Evolutionary conservation across 1,284 basidiomycete genomes (phyloP), one percentile per base, ranked within the genome.

Genomic region (Schizophyllum commune): DNA sequence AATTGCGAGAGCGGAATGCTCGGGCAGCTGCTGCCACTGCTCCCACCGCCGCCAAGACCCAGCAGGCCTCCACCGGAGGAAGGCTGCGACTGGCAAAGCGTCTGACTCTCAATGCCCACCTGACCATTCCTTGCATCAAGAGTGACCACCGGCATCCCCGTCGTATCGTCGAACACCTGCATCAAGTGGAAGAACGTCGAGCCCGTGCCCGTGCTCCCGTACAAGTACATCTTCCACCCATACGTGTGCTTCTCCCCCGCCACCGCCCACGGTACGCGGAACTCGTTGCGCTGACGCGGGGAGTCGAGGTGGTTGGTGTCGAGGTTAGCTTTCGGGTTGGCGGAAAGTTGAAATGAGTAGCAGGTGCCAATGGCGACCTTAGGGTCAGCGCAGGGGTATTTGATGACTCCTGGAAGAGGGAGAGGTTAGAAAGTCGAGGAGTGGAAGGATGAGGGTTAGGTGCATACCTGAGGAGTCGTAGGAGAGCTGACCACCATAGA

Each of bases 171-270:
- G 32, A 67, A 65, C 4, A 67, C 58, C 58, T 67, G 66, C 65
- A 67, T 66, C 39, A 67, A 60, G 22, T 67, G 66, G 62, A 67
- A 67, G 61, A 67, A 67, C 11, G 57, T 52, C 17, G 27, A 60
- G 13, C 56, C 55, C 15, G 66, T 63, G 4, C 63, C 65, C 9
- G 61, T 62, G 9, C 34, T 51, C 11, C 55, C 17, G 32, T 56
- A 56, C 22, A 60, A 55, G 55, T 60, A 56, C 21, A 56, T 33
- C 32, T 57, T 60, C 59, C 59, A 60, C 2, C 55, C 32, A 21
- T 60, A 60, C 19, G 59, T 32, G 34, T 56, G 56, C 39, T 54
- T 51, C 22, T 54, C 55, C 55, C 59, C 53, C 11, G 53, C 53
- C 11, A 11, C 19, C 5, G 53, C 53, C 19, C 53, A 20, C 19